Evolutionary conservation across 176 grass and related monocot genomes (phyloP).

Genomic region (Rhynchospora pubera): DNA sequence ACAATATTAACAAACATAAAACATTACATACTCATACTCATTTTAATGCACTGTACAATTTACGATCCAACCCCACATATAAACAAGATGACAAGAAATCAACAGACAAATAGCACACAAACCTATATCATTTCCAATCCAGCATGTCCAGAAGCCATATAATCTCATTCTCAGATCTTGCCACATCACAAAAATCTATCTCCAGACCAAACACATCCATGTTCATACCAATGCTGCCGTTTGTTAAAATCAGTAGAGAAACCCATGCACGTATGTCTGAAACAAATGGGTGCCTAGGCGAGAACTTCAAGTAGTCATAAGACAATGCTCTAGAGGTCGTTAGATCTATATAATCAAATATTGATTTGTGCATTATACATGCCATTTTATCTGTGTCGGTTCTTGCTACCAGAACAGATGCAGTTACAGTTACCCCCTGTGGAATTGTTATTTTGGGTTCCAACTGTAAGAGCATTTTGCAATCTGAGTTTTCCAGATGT

Average conservation of each 20-base stretch:
- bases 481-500: constrained; percentile 41
- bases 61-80: background rate
- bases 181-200: constrained; percentile 64
- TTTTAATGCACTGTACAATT: background rate
- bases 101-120: background rate
- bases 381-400: constrained; percentile 54
- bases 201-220: constrained; percentile 56
- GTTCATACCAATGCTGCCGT: constrained; percentile 28
- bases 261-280: constrained; percentile 58
- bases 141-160: constrained; percentile 76
- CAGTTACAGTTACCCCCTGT: constrained; percentile 21
- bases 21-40: constrained; percentile 1
- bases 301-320: constrained; percentile 66
- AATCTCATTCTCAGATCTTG: constrained; percentile 45
- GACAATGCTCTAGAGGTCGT: constrained; percentile 41
- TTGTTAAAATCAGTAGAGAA: constrained; percentile 46
- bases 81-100: background rate
- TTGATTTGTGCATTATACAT: constrained; percentile 42
- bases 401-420: constrained; percentile 55
- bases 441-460: constrained; percentile 34
- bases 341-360: constrained; percentile 56
- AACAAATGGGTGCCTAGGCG: constrained; percentile 48
- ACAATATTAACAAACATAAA: background rate
- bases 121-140: constrained; percentile 48
- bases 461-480: constrained; percentile 46